Base-by-base conservation (phyloP, 176 grass and related monocot genomes). In the Hsuehochloa calcarea region DNA sequence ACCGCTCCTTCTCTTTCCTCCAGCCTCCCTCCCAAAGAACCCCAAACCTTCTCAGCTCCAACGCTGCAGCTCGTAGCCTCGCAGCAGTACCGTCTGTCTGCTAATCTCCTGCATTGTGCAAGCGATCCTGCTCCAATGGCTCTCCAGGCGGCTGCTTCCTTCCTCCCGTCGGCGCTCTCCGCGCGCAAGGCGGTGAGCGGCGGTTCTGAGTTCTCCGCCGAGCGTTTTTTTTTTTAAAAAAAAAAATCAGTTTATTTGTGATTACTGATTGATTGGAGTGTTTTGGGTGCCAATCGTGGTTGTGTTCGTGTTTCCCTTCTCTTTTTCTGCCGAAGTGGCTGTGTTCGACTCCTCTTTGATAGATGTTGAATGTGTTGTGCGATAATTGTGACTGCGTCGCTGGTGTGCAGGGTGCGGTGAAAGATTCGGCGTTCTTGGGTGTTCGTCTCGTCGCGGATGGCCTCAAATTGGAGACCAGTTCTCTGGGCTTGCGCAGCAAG, bases 121-220 rank as follows among this genome's bases (percentile, higher is more conserved):
- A 52, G 1, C 50, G 15, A 49, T 17, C 19, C 40, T 80, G 77
- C 10, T 11, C 39, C 54, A 50, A 95, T 98, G 96, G 89, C 93
- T 76, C 93, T 98, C 40, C 96, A 92, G 88, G 46, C 91, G 68
- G 88, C 90, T 71, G 84, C 93, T 62, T 94, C 89, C 12, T 94
- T 99, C 69, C 77, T 96, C 83, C 93, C 93, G n/a, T 89, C 90
- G 31, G 86, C 93, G 13, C 86, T 99, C 35, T 94, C 93, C 29
- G 59, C 84, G 59, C 93, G 85, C 81, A 96, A 99, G 70, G 96
- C 96, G 93, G 89, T 90, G 77, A 84, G 80, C 16, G 4, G 46
- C 12, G 4, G 46, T 47, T 47, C 12, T 14, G 12, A 0, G 46
- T 45, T 12, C 31, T 45, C 44, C 11, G 10, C 2, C 44, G 10